Evolutionary conservation across 2,329 filamentous ascomycete species (phyloP).

Genomic region (Blastomyces gilchristii): DNA sequence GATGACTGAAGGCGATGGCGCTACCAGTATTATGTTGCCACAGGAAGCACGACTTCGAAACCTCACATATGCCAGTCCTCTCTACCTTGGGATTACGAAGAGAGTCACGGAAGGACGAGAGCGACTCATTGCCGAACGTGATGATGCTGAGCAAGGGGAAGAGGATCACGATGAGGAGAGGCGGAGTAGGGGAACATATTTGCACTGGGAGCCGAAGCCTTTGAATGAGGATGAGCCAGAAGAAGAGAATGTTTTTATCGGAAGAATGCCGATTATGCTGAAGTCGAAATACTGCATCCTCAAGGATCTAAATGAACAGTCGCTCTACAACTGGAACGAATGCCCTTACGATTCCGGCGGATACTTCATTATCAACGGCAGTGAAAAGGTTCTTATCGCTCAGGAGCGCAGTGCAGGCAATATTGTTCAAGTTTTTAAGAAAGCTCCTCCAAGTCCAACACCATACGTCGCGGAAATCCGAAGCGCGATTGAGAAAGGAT

Average conservation of each 20-base stretch:
- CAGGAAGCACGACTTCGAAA: conserved; percentile 95
- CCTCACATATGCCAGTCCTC: conserved; percentile 83
- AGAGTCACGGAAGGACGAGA: conserved; percentile 76
- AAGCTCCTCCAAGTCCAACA: conserved; percentile 82
- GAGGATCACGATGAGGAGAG: conserved; percentile 45
- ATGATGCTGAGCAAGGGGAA: conserved; percentile 40
- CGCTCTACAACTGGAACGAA: conserved; percentile 84
- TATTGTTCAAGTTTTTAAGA: conserved; percentile 98
- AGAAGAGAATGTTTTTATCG: conserved; percentile 73
- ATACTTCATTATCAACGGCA: conserved; percentile 98
- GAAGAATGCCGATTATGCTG: conserved; percentile 94
- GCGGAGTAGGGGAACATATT: conserved; percentile 33
- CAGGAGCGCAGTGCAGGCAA: conserved; percentile 97
- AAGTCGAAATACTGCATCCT: conserved; percentile 94
- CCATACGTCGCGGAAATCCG: conserved; percentile 93
- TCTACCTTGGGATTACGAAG: conserved; percentile 82
- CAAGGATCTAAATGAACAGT: conserved; percentile 70
- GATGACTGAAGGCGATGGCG: conserved; percentile 86
- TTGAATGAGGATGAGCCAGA: conserved; percentile 44
- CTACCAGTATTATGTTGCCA: conserved; percentile 72
- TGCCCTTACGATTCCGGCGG: conserved; percentile 97
- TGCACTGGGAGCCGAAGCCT: conserved; percentile 41
- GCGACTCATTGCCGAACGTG: conserved; percentile 59
- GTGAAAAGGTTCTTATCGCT: conserved; percentile 95
- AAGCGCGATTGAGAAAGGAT: conserved; percentile 93